A percentile compares a stretch with the other conserved stretches of the same genome.
Evolutionary conservation across 495 filamentous ascomycete species (phyloP).

Genomic region (Sphaerosporella brunnea): DNA sequence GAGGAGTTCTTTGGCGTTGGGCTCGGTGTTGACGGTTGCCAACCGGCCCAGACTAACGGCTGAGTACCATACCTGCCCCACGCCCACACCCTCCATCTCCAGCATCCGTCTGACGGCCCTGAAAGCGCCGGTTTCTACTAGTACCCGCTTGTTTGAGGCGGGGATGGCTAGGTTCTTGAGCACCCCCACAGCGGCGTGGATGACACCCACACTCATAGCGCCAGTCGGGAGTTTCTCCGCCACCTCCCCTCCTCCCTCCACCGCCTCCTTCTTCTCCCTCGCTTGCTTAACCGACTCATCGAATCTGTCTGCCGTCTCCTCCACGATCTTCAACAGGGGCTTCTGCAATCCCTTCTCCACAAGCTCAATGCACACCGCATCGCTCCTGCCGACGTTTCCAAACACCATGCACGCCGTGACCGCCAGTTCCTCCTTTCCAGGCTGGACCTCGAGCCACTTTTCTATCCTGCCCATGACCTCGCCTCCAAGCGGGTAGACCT

Average conservation of each 20-base stretch:
- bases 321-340: slow-evolving; percentile 38
- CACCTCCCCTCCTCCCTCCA: background rate
- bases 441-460: slow-evolving; percentile 35
- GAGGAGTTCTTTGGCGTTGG: slow-evolving; percentile 27
- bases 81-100: slow-evolving; percentile 41
- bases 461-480: slow-evolving; percentile 37
- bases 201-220: slow-evolving; percentile 26
- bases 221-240: slow-evolving; percentile 8
- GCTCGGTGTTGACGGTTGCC: slow-evolving; percentile 33
- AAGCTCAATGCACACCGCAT: slow-evolving; percentile 42
- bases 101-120: slow-evolving; percentile 35
- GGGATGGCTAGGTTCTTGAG: slow-evolving; percentile 65
- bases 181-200: slow-evolving; percentile 54
- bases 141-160: slow-evolving; percentile 38
- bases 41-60: slow-evolving; percentile 50
- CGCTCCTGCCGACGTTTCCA: slow-evolving; percentile 60
- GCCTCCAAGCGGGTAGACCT: slow-evolving; percentile 33
- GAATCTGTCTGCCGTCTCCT: slow-evolving; percentile 26
- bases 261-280: slow-evolving; percentile 1
- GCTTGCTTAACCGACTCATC: slow-evolving; percentile 18
- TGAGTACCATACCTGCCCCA: slow-evolving; percentile 53
- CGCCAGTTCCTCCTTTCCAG: slow-evolving; percentile 34
- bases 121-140: slow-evolving; percentile 39
- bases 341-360: slow-evolving; percentile 38
- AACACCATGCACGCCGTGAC: slow-evolving; percentile 59